Base-by-base conservation (phyloP, 192 early-diverging fungal genomes). In the Linnemannia hyalina region DNA sequence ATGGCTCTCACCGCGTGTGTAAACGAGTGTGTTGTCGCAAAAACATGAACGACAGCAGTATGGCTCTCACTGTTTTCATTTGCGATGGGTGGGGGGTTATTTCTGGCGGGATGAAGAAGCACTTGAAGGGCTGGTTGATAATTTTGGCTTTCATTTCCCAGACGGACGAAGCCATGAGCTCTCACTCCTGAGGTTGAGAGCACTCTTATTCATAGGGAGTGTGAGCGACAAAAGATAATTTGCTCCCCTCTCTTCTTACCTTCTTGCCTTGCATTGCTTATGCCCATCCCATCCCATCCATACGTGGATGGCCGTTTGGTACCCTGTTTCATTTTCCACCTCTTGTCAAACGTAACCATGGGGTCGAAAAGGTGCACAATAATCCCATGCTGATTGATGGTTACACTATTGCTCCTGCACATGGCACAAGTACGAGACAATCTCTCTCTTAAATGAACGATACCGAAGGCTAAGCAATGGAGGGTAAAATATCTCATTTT, bases 121-220 rank as follows among this genome's bases (percentile, higher is more conserved):
- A 46, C 44, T 44, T 7, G 44, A 11, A 26, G 11, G 60, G 26
- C n/a, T 3, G n/a, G 11, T 29, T 15, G 29, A 65, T 26, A 29
- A 32, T 26, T 65, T 65, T 65, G 60, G 29, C 60, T 65, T 65
- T 65, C 60, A 65, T 65, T 65, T 65, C 60, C 60, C 60, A 65
- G 11, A 15, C 11, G 13, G 13, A 32, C 22, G 38, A 46, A 15
- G 11, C 18, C 49, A 32, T 65, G 29, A 65, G 60, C 60, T 32
- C 29, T 29, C n/a, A n/a, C 60, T 32, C 55, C 15, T 46, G 44
- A 46, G 44, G 44, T 46, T 46, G 44, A 46, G n/a, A 15, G 8
- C 55, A 26, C 55, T 57, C n/a, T 57, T 57, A 23, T 57, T 57
- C 22, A 23, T 26, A 26, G 22, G 22, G n/a, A 57, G 1, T 52